Evolutionary conservation across 2,329 filamentous ascomycete genomes (phyloP).

Genomic region (Pestalotiopsis sp.): DNA sequence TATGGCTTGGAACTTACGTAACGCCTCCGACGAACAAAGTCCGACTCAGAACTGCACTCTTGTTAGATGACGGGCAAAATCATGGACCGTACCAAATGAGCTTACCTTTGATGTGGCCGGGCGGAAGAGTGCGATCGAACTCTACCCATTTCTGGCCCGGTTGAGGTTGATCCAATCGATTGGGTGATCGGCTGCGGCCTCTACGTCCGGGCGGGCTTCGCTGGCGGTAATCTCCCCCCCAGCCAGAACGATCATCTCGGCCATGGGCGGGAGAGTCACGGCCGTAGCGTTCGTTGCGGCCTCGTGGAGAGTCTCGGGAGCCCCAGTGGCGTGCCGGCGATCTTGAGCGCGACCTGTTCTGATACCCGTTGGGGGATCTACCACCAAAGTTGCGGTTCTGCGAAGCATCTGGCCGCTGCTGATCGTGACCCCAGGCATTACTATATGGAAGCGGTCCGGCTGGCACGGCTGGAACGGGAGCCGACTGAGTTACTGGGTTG

Average conservation of each 20-base stretch:
- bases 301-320: constrained; percentile 64
- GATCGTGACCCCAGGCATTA: constrained; percentile 36
- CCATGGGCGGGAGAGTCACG: constrained; percentile 66
- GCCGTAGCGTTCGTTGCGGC: constrained; percentile 71
- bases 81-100: background rate
- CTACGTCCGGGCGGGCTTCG: constrained; percentile 77
- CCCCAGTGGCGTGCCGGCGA: constrained; percentile 78
- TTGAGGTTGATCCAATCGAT: constrained; percentile 36
- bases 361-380: constrained; percentile 63
- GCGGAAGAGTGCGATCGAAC: constrained; percentile 73
- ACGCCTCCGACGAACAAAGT: constrained; percentile 97
- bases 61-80: background rate
- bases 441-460: constrained; percentile 44
- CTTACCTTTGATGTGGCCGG: constrained; percentile 75
- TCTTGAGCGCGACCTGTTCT: constrained; percentile 72
- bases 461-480: constrained; percentile 34
- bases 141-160: constrained; percentile 70
- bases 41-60: constrained; percentile 75
- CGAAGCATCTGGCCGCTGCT: constrained; percentile 42
- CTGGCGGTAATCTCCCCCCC: constrained; percentile 73
- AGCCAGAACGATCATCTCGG: constrained; percentile 53
- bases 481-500: constrained; percentile 30
- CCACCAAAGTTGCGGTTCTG: constrained; percentile 60
- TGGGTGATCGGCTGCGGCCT: constrained; percentile 63
- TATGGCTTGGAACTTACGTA: constrained; percentile 59